Evolutionary conservation across 2,329 filamentous ascomycete species (phyloP).

Genomic region (Aureobasidium pullulans): DNA sequence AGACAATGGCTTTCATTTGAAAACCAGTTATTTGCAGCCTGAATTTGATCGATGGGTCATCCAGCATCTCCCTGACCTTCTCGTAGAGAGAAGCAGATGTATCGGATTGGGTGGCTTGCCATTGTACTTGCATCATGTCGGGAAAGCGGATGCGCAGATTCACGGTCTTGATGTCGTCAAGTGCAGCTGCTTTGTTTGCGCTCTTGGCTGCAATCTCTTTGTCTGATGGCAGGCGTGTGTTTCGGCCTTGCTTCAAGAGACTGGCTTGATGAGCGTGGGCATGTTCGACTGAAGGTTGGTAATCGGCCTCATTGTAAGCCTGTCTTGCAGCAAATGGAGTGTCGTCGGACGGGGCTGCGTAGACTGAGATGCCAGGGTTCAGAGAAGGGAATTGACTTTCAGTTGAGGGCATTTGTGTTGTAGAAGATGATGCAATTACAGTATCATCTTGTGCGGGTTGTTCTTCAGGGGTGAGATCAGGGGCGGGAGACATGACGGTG

Average conservation of each 20-base stretch:
- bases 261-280: conserved; percentile 67
- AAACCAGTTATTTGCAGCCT: conserved; percentile 58
- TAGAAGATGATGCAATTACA: conserved; percentile 24
- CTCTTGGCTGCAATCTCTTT: conserved; percentile 68
- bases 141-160: conserved; percentile 79
- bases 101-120: conserved; percentile 60
- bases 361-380: conserved; percentile 44
- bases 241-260: conserved; percentile 55
- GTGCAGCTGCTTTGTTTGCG: conserved; percentile 55
- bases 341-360: conserved; percentile 64
- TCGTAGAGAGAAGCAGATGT: conserved; percentile 66
- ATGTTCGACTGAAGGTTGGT: conserved; percentile 66
- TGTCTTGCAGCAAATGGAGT: conserved; percentile 66
- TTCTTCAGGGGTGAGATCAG: conserved; percentile 18
- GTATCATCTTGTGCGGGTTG: conserved; percentile 17
- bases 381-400: conserved; percentile 4
- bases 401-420: conserved; percentile 16
- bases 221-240: conserved; percentile 74
- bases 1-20: conserved; percentile 40
- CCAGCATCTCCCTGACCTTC: conserved; percentile 67
- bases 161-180: conserved; percentile 60
- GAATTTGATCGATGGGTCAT: conserved; percentile 56
- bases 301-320: conserved; percentile 65
- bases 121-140: conserved; percentile 71
- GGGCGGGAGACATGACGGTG: conserved; percentile 19